Evolutionary conservation across 306 rosid species (phyloP).

Genomic region (Arachis stenosperma): DNA sequence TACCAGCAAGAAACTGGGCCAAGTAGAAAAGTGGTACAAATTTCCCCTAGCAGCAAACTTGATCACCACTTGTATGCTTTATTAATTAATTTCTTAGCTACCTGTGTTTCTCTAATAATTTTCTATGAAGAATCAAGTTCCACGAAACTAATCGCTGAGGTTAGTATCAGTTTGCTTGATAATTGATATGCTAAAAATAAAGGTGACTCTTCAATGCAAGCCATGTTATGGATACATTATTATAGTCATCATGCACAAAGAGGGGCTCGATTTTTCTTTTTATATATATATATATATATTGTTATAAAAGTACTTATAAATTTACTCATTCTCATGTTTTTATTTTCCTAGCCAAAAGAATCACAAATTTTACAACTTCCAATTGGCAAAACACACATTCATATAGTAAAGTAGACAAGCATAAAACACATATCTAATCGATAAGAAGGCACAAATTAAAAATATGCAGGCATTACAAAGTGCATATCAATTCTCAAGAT

Average conservation of each 20-base stretch:
- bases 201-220: too few relatives aligned
- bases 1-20: slow-evolving; percentile 92
- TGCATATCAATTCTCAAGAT: slow-evolving; percentile 9
- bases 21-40: slow-evolving; percentile 65
- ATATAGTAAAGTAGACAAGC: neutral
- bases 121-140: neutral
- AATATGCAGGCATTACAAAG: neutral
- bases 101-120: neutral
- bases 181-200: slow-evolving; percentile 2
- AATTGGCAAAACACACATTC: neutral
- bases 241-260: too few relatives aligned
- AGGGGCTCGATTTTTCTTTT: too few relatives aligned
- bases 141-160: neutral
- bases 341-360: neutral
- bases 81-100: too few relatives aligned
- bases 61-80: slow-evolving; percentile 72
- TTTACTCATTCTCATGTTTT: neutral
- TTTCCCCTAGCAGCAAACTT: slow-evolving; percentile 87
- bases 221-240: too few relatives aligned
- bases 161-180: too few relatives aligned
- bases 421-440: neutral
- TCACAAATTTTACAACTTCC: neutral
- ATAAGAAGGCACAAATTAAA: neutral
- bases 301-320: too few relatives aligned
- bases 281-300: too few relatives aligned